Base-by-base conservation (phyloP, 1,284 basidiomycete genomes). In the Trichosporon sp. region DNA sequence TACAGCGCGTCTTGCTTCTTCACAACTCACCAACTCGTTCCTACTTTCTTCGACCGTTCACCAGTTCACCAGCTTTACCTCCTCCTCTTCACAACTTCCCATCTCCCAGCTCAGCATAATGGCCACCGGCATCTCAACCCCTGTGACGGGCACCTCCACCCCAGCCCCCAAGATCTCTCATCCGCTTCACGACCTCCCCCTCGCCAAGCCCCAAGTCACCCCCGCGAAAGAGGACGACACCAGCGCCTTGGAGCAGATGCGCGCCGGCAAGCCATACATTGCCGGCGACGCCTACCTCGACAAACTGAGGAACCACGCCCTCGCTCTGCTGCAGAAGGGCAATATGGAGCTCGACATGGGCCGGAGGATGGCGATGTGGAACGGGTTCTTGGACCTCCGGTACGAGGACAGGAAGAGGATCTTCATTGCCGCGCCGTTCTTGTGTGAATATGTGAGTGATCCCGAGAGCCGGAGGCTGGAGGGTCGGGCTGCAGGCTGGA, bases 371-470 rank as follows among this genome's bases (percentile, higher is more conserved):
- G 71, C 73, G 40, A 65, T 78, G 38, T 64, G 77, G 16, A 68
- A 71, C 51, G 68, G 74, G 68, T 77, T 75, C 51, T 65, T 78
- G n/a, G 51, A 66, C 4, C 64, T 67, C 26, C 40, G 71, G 2
- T 31, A 32, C 12, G 70, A 67, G n/a, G 73, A 64, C 48, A 69
- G 67, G 5, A 68, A 59, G 68, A 66, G 68, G 68, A 72, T 40
- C 43, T 74, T n/a, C 48, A 70, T 76, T n/a, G 56, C 46, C 12
- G 43, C 74, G 63, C 78, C 78, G 3, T 79, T 81, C 46, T 76
- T 76, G 43, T 81, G 77, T 68, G 82, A 83, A 75, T 83, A 82
- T 69, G 82, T 81, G 73, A 74, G 80, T 79, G 2, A 26, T 26
- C 26, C 48, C 4, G 48, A 16, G 51, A 4, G 43, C 10, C 19